phyloP scores from a whole-genome alignment of 1,284 basidiomycete species.

The Irpex sp. region DNA sequence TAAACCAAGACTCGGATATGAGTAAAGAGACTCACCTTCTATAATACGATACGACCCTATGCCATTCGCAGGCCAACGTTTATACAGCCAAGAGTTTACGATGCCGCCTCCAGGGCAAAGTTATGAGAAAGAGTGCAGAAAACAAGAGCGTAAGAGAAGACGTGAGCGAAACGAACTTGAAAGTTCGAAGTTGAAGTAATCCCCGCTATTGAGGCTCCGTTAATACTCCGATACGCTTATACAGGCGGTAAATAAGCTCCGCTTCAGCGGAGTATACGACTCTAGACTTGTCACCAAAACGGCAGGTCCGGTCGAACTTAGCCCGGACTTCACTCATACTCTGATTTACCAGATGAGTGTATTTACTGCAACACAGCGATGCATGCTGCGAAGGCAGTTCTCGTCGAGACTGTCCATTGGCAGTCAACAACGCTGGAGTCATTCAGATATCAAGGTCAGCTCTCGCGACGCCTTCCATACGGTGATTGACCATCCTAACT shows the following conservation, averaged over 20 bases:
- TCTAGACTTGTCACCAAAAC: no score
- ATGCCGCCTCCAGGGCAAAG: background rate
- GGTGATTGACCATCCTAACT: background rate
- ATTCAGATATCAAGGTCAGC: constrained; percentile 1
- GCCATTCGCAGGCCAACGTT: no score
- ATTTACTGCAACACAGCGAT: background rate
- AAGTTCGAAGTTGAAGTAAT: background rate
- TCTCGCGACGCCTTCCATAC: background rate
- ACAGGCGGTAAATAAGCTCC: no score
- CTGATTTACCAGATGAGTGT: background rate
- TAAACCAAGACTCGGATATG: no score
- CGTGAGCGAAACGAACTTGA: background rate
- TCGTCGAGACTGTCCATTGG: no score
- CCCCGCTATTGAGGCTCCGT: no score
- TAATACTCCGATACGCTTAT: no score
- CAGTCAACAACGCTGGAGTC: background rate
- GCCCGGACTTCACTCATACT: no score
- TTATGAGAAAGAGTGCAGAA: background rate
- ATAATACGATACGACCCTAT: no score
- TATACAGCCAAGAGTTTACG: background rate
- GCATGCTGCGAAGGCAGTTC: background rate
- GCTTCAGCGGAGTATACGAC: no score
- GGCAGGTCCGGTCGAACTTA: no score
- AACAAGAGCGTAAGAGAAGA: background rate
- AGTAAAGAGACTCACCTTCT: no score